A percentile compares a stretch with the other conserved stretches of the same genome.
Conservation (phyloP, 306 rosid species). For the Pterocarpus santalinus region DNA sequence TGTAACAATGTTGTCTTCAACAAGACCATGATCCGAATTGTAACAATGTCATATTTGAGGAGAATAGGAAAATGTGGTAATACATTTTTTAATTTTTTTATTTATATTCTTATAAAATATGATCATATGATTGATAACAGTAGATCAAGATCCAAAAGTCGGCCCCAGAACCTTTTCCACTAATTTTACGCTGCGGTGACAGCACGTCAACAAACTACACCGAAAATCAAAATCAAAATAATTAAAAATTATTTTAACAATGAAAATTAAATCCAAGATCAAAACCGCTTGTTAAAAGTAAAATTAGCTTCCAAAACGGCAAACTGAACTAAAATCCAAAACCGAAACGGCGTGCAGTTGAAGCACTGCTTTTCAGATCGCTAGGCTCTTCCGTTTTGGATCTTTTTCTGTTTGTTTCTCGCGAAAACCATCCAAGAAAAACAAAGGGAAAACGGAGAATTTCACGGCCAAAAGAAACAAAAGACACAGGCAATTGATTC, state of each 20-base stretch:
- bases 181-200: background rate
- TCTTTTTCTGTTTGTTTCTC: constrained; percentile 33
- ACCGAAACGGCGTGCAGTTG: constrained; percentile 23
- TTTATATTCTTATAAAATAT: background rate
- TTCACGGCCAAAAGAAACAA: background rate
- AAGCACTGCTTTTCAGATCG: background rate
- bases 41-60: background rate
- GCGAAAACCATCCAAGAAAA: constrained; percentile 19
- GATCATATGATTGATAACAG: background rate
- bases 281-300: background rate
- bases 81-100: background rate
- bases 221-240: background rate
- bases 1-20: background rate
- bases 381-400: background rate
- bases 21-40: background rate
- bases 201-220: background rate
- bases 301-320: constrained; percentile 7
- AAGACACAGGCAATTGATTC: background rate
- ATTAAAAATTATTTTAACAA: background rate
- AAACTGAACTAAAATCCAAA: background rate
- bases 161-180: background rate
- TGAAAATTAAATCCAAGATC: background rate
- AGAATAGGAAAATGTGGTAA: background rate
- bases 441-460: background rate
- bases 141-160: background rate